These are phyloP conservation scores for Leccinum subtestaceum DNA, from an alignment of 768 basidiomycete species.

Conservation along the genomic window DNA sequence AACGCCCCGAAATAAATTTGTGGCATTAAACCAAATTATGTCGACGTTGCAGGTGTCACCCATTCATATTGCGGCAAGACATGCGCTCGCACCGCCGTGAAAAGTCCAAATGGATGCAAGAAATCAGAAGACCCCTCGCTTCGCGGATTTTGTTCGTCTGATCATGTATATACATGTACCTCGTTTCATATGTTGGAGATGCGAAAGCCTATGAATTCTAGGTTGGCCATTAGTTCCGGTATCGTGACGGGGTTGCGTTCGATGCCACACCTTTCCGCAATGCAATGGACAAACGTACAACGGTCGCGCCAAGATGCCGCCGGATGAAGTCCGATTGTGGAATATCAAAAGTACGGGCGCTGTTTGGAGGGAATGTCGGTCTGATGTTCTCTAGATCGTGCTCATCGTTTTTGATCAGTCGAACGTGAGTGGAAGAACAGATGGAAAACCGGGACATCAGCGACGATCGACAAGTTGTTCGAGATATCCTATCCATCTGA, in stretches of 20 bases:
- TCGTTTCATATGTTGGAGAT: constrained; percentile 1
- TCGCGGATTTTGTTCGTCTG: constrained; percentile 56
- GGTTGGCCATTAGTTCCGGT: constrained; percentile 50
- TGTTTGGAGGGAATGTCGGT: constrained; percentile 52
- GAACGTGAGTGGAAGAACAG: constrained; percentile 50
- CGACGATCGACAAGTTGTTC: constrained; percentile 53
- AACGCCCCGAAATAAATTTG: constrained; percentile 43
- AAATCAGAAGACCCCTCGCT: constrained; percentile 48
- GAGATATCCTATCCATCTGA: constrained; percentile 40
- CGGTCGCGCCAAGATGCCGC: constrained; percentile 46
- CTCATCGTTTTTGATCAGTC: constrained; percentile 40
- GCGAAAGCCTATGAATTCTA: constrained; percentile 24
- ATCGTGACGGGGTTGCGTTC: constrained; percentile 47
- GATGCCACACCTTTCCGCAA: constrained; percentile 48
- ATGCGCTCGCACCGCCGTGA: constrained; percentile 46
- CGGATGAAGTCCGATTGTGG: constrained; percentile 42
- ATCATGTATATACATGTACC: constrained; percentile 50
- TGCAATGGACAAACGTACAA: constrained; percentile 46
- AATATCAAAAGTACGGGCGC: constrained; percentile 47
- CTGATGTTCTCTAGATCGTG: constrained; percentile 15
- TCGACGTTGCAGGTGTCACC: constrained; percentile 45
- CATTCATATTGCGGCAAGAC: constrained; percentile 62
- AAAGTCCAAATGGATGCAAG: constrained; percentile 45
- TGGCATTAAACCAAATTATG: constrained; percentile 56
- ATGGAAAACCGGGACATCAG: constrained; percentile 30